Evolutionary conservation across 768 basidiomycete genomes (phyloP), one percentile per base, ranked within the genome.

Genomic region (Auricularia sp.): DNA sequence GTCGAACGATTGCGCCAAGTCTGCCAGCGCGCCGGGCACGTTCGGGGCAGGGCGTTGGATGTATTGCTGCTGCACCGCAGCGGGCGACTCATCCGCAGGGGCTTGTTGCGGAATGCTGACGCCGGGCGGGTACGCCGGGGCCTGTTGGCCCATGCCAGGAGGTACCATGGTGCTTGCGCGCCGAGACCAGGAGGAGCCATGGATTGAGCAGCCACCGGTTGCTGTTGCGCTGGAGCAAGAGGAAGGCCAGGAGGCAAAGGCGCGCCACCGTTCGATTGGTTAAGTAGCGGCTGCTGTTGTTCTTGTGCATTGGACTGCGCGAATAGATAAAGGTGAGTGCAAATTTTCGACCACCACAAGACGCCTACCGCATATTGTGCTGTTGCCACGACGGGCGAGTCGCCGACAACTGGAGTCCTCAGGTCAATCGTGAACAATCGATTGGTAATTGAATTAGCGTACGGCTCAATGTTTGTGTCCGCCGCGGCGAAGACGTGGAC

Each of bases 1-100:
- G 78, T 98, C 96, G 71, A 98, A 98, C 47, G 92, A 93, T 23
- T 89, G 85, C 47, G 98, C 94, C 62, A 99, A 80, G 72, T 98
- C 96, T 11, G 92, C 91, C 72, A 99, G 73, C 34, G 87, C 92
- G 64, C 87, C 91, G 18, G 91, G 93, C 82, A 88, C 87, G 75
- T 44, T 73, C 75, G 47, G 47, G 34, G 74, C 75, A 33, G 77
- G 72, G 39, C 70, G 68, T 62, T 69, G 73, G 59, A 76, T 74
- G 64, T 80, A 81, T 65, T 81, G 81, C 36, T 81, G 81, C 36
- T 79, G 72, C 34, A 59, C 56, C 33, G 66, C 23, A 18, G 66
- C 51, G 14, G 68, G 63, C 47, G 47, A 51, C 16, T 51, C 47
- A 18, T 51, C 47, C 12, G 39, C 12, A 14, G 39, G 39, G 18